Evolutionary conservation across 495 filamentous ascomycete species (phyloP), one percentile per base, ranked within the genome.

Genomic region (Lasiosphaeria hispida): DNA sequence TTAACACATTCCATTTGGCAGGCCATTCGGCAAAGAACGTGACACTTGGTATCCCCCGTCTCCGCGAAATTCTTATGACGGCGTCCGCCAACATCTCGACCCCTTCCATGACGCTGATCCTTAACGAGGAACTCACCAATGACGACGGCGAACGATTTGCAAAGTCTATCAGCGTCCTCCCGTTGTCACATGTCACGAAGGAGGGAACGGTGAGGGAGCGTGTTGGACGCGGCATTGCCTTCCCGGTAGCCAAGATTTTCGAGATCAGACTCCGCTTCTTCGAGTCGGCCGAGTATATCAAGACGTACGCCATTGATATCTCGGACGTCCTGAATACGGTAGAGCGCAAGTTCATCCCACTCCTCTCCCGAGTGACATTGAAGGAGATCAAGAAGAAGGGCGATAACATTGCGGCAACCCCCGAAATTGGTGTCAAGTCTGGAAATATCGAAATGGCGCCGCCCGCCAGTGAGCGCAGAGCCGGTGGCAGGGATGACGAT

Each of bases 1-100:
- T 98, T 50, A 98, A 98, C 69, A 98, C 94, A 23, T 98, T 98
- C 85, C 94, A 99, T 83, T 90, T 99, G 82, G 94, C 94, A 66
- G 94, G 94, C 69, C 95, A 97, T 80, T 89, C 92, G 18, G 87
- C 95, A 15, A 97, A 96, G 82, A 99, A 99, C 81, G 94, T 99
- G 65, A 99, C 94, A 4, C 83, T 97, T 18, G 94, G 94, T 89
- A 97, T 99, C 69, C 94, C 94, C 48, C 89, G 94, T 70, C 81
- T 99, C 19, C 83, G 94, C 71, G 94, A 99, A 85, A 97, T 99
- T 70, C 85, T 97, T 49, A 97, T 99, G 95, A 96, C 94, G 41
- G 95, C 93, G 42, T 95, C 89, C 67, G 80, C 83, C 49, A 79
- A 83, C 35, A 96, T 97, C 60, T 87, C 88, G 49, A 99, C 94